Evolutionary conservation across 1,139 yeast genomes (phyloP), one percentile per base, ranked within the genome.

Genomic region (Taphrina pruni): DNA sequence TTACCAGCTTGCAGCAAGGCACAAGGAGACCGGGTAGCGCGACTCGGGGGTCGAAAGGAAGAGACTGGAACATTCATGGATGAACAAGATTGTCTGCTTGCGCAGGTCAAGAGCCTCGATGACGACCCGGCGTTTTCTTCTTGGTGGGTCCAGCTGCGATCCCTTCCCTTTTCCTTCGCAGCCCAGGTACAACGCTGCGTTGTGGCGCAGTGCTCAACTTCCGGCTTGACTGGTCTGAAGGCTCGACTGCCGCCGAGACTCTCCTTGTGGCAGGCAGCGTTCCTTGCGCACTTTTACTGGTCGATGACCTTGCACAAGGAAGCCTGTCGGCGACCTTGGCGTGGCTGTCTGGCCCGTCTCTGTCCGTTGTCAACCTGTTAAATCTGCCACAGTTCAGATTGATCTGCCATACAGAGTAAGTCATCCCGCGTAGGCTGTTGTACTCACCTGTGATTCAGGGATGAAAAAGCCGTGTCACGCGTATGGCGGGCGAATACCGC

Each of bases 161-260:
- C 48, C 48, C 48, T 45, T 45, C 48, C 48, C n/a, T 45, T 45
- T 45, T 17, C 48, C n/a, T 45, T n/a, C 17, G 20, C 43, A 11
- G 6, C 43, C 43, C 43, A 20, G 48, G 20, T 12, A 6, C 20
- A 39, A 14, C 43, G 11, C 17, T 45, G 20, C 21, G 2, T 4
- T 45, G 48, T 45, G 48, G 48, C 48, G 20, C 48, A 45, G 48
- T 14, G 2, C 43, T n/a, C 48, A 45, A 45, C 8, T 12, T n/a
- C 48, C 48, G 48, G 48, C 48, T n/a, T 45, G 48, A 45, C 48
- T 45, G 48, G 20, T 45, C 20, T 45, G 48, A 45, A 45, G 26
- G 48, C 48, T 45, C 48, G 48, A 14, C 48, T 14, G 20, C 48
- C 48, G 20, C 14, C 43, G 43, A 39, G 43, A 39, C 11, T 39